phyloP scores from a whole-genome alignment of 306 rosid genomes.

The Citrullus amarus region DNA sequence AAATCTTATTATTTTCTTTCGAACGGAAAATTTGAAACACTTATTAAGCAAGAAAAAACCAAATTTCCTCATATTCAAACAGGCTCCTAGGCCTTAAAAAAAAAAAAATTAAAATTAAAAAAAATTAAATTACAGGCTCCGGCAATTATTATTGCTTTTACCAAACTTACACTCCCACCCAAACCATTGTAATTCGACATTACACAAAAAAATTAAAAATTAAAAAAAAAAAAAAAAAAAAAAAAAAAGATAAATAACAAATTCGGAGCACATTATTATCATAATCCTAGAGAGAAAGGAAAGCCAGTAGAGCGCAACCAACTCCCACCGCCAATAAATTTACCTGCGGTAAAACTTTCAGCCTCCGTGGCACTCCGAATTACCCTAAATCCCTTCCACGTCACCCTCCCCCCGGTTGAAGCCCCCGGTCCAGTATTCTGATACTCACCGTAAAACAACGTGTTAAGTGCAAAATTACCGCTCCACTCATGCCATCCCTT shows the following conservation, averaged over 20 bases:
- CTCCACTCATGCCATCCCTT: constrained; percentile 10
- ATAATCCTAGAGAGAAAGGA: constrained; percentile 60
- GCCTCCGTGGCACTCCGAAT: constrained; percentile 48
- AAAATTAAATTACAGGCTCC: neutral
- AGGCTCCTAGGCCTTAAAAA: too few species aligned
- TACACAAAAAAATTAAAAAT: neutral
- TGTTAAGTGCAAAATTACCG: constrained; percentile 3
- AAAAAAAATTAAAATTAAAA: too few species aligned
- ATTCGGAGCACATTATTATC: neutral
- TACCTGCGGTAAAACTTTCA: constrained; percentile 35
- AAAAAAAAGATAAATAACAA: neutral
- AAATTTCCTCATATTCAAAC: too few species aligned
- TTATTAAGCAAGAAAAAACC: too few species aligned
- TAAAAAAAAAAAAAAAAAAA: too few species aligned
- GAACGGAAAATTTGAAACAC: too few species aligned
- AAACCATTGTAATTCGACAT: neutral
- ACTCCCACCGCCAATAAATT: constrained; percentile 48
- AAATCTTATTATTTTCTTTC: too few species aligned
- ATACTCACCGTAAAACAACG: constrained; percentile 7
- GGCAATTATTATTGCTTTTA: neutral
- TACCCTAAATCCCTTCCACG: constrained; percentile 3
- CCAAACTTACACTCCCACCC: neutral
- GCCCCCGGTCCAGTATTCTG: constrained; percentile 10
- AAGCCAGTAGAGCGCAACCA: constrained; percentile 66
- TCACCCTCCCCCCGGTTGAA: neutral